Conservation (phyloP, 352 stramenopile genomes). For the Globisporangium sylvaticum region DNA sequence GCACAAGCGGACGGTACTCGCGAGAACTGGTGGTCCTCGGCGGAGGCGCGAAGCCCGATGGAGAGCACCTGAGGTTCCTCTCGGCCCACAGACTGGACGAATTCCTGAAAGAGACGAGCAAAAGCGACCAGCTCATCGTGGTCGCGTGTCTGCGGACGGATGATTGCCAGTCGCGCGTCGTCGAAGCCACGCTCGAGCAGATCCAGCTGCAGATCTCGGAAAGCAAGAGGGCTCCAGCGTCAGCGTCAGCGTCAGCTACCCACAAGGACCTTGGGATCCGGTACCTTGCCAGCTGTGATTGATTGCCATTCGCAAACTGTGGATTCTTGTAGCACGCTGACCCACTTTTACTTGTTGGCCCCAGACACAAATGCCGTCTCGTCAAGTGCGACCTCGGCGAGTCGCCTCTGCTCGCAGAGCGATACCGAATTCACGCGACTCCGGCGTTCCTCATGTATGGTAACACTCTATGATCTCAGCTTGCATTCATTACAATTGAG, state of each 20-base stretch:
- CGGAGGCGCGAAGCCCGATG: slow-evolving; percentile 23
- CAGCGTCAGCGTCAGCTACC: neutral
- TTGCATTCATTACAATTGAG: neutral
- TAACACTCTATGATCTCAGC: neutral
- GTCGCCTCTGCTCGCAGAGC: slow-evolving; percentile 45
- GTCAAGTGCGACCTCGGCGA: slow-evolving; percentile 77
- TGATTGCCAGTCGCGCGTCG: slow-evolving; percentile 49
- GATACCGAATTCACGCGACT: slow-evolving; percentile 62
- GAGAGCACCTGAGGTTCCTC: slow-evolving; percentile 35
- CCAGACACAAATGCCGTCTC: slow-evolving; percentile 40
- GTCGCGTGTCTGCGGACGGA: slow-evolving; percentile 67
- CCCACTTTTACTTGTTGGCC: neutral
- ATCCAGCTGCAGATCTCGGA: slow-evolving; percentile 33
- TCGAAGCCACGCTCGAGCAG: slow-evolving; percentile 57
- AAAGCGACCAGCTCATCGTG: slow-evolving; percentile 51
- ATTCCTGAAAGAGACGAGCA: slow-evolving; percentile 36
- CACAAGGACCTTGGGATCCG: slow-evolving; percentile 1
- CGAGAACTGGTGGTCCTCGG: slow-evolving; percentile 53
- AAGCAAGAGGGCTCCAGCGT: neutral
- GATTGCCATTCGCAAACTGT: neutral
- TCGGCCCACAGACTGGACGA: slow-evolving; percentile 40
- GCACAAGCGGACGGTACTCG: slow-evolving; percentile 75
- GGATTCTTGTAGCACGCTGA: neutral
- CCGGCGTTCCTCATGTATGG: slow-evolving; percentile 75
- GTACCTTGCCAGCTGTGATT: neutral